These are phyloP conservation scores for Calonectria ilicicola DNA, from an alignment of 2,329 filamentous ascomycete species.

Conservation along the genomic window DNA sequence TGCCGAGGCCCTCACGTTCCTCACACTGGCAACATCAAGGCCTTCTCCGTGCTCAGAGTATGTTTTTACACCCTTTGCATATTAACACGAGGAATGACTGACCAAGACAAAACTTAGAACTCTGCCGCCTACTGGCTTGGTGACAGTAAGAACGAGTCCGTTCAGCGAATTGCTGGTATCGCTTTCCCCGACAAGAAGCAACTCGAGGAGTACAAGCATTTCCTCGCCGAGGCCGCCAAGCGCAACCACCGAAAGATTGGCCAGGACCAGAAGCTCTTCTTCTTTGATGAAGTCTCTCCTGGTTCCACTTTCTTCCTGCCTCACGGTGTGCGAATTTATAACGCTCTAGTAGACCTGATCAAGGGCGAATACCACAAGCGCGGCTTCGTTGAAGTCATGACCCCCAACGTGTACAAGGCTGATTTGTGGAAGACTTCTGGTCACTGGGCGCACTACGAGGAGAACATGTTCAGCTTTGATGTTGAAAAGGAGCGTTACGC, in stretches of 20 bases:
- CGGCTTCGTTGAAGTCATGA: conserved; percentile 94
- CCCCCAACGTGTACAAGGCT: conserved; percentile 94
- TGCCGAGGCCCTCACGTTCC: conserved; percentile 96
- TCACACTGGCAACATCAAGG: conserved; percentile 90
- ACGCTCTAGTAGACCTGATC: conserved; percentile 84
- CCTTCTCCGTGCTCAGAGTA: conserved; percentile 90
- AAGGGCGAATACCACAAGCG: conserved; percentile 91
- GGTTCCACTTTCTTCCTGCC: conserved; percentile 94
- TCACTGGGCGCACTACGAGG: conserved; percentile 87
- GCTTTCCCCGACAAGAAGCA: conserved; percentile 96
- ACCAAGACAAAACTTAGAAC: conserved; percentile 66
- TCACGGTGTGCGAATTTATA: conserved; percentile 93
- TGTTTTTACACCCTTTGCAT: not conserved
- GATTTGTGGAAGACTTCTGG: conserved; percentile 94
- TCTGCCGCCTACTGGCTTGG: conserved; percentile 89
- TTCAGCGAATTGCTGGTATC: conserved; percentile 96
- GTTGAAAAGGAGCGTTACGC: conserved; percentile 80
- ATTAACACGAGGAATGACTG: conserved; percentile 11
- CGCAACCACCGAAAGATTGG: conserved; percentile 95
- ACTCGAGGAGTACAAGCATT: conserved; percentile 92
- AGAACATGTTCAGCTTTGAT: conserved; percentile 86
- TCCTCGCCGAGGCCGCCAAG: conserved; percentile 97
- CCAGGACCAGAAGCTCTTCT: conserved; percentile 96
- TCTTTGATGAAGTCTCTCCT: conserved; percentile 94
- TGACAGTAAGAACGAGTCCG: conserved; percentile 91